Percentiles rank a stretch among this genome's conserved stretches.
phyloP scores from a whole-genome alignment of 495 filamentous ascomycete genomes.

The Lineolata rhizophorae region DNA sequence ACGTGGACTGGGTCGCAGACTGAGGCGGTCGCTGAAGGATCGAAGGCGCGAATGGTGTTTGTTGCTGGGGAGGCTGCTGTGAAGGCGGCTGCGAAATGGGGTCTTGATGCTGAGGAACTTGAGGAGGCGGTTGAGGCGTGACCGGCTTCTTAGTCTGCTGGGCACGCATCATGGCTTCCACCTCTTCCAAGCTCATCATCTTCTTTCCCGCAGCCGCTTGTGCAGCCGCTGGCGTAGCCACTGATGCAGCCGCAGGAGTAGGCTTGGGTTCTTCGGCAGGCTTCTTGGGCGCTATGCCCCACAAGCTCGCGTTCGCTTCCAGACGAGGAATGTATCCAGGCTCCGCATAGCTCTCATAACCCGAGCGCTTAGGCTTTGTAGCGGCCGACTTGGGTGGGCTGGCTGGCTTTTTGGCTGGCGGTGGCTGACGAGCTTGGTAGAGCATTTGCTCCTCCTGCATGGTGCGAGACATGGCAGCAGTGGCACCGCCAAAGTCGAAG shows the following conservation, averaged over 20 bases:
- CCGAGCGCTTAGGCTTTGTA: constrained; percentile 41
- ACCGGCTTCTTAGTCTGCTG: constrained; percentile 16
- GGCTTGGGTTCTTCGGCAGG: constrained; percentile 10
- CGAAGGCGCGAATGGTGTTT: constrained; percentile 1
- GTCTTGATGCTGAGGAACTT: constrained; percentile 3
- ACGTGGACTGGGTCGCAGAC: no score
- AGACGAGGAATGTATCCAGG: constrained; percentile 61
- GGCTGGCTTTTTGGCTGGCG: constrained; percentile 19
- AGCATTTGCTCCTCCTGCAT: constrained; percentile 79
- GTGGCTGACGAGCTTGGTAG: constrained; percentile 24
- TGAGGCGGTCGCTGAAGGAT: constrained; percentile 4
- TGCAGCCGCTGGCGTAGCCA: constrained; percentile 4
- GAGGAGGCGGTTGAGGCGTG: constrained; percentile 5
- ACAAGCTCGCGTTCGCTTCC: constrained; percentile 80
- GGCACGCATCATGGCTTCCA: constrained; percentile 77
- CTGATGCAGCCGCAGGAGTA: constrained; percentile 7
- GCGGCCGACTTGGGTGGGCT: constrained; percentile 4
- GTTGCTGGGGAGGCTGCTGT: constrained; percentile 4
- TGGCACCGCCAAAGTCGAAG: constrained; percentile 91
- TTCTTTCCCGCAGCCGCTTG: constrained; percentile 27
- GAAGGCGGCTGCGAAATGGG: constrained; percentile 5
- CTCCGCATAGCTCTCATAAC: constrained; percentile 75
- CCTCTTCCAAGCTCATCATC: constrained; percentile 91
- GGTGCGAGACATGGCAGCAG: constrained; percentile 60
- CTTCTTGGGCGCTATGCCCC: constrained; percentile 54